These are phyloP conservation scores for Cercophora scortea DNA, from an alignment of 495 filamentous ascomycete genomes.

Conservation along the genomic window DNA sequence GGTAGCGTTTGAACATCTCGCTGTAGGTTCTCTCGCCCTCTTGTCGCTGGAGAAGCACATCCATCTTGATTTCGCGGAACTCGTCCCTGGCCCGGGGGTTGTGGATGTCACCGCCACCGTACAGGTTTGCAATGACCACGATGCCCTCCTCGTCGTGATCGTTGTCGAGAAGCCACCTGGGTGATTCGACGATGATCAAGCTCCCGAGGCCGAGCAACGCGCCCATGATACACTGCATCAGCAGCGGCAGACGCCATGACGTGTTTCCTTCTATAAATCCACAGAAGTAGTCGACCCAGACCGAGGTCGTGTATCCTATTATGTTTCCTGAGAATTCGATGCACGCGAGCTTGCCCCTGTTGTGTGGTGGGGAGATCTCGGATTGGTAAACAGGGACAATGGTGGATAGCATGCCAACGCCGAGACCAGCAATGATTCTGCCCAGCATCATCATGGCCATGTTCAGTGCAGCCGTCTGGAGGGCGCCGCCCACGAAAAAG, in stretches of 20 bases:
- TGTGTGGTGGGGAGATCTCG: slow-evolving; percentile 94
- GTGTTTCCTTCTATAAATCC: slow-evolving; percentile 77
- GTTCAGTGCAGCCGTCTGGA: slow-evolving; percentile 72
- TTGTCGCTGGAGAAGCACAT: slow-evolving; percentile 83
- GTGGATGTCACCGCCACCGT: slow-evolving; percentile 90
- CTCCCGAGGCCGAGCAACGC: slow-evolving; percentile 74
- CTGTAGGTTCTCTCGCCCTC: slow-evolving; percentile 86
- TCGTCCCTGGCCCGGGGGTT: slow-evolving; percentile 85
- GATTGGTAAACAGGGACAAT: slow-evolving; percentile 98
- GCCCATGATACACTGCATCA: slow-evolving; percentile 95
- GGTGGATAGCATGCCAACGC: slow-evolving; percentile 89
- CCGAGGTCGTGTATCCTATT: slow-evolving; percentile 86
- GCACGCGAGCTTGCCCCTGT: slow-evolving; percentile 88
- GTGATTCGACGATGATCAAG: slow-evolving; percentile 90
- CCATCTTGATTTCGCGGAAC: slow-evolving; percentile 98
- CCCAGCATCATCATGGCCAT: slow-evolving; percentile 92
- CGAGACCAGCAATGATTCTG: slow-evolving; percentile 84
- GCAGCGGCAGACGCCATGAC: slow-evolving; percentile 84
- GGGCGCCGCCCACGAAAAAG: slow-evolving; percentile 81
- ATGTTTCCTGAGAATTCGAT: slow-evolving; percentile 99
- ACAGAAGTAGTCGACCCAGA: slow-evolving; percentile 98
- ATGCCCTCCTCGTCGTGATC: slow-evolving; percentile 98
- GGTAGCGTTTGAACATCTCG: slow-evolving; percentile 94
- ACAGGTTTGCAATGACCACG: slow-evolving; percentile 94
- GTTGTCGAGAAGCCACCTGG: slow-evolving; percentile 95